Conservation (phyloP, 371 early-diverging fungal genomes). For the Mortierella sp. region DNA sequence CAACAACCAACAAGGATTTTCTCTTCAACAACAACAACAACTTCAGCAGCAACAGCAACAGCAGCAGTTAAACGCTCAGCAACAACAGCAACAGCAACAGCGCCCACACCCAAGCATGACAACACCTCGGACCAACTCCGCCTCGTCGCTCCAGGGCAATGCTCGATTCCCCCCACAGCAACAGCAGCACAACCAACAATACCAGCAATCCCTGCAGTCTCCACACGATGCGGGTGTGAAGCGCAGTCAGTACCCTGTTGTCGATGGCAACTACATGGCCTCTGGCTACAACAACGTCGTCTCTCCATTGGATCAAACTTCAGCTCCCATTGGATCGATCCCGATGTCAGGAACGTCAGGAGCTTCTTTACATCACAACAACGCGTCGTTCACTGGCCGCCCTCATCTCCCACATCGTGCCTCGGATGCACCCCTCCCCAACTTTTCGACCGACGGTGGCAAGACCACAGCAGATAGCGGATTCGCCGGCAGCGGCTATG, state of each 20-base stretch:
- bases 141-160: constrained; percentile 2
- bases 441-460: constrained; percentile 20
- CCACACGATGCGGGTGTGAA: neutral
- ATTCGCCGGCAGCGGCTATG: constrained; percentile 21
- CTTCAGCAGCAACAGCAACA: neutral
- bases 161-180: constrained; percentile 6
- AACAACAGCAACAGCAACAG: constrained; percentile 18
- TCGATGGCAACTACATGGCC: constrained; percentile 18
- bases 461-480: constrained; percentile 23
- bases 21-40: constrained; percentile 19
- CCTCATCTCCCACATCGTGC: constrained; percentile 24
- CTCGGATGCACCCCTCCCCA: neutral
- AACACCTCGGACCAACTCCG: constrained; percentile 1
- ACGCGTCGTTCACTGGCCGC: neutral
- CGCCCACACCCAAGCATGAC: constrained; percentile 29
- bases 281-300: constrained; percentile 17
- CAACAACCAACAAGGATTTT: constrained; percentile 5
- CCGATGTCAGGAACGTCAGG: neutral
- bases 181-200: constrained; percentile 19
- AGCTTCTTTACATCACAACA: neutral
- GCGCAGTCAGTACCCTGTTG: constrained; percentile 11
- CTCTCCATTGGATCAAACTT: constrained; percentile 9
- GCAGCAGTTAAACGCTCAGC: neutral
- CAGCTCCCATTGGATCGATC: constrained; percentile 9
- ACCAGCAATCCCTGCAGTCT: constrained; percentile 10